These are phyloP conservation scores for Erythrobasidium yunnanense DNA, from an alignment of 768 basidiomycete species.

Conservation along the genomic window DNA sequence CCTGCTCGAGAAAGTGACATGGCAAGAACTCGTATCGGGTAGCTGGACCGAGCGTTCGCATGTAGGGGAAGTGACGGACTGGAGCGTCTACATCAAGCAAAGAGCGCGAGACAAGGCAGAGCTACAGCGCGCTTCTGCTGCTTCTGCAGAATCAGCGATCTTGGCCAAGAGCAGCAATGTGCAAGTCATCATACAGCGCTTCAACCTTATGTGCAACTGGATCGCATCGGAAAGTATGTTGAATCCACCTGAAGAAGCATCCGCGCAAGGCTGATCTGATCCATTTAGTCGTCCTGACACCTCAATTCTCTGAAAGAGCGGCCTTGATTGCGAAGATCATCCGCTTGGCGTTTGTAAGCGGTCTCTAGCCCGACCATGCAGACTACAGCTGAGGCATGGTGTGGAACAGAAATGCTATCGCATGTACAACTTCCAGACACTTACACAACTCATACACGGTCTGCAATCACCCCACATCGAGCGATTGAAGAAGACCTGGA, in stretches of 20 bases:
- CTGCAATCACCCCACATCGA: slow-evolving; percentile 60
- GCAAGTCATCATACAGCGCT: slow-evolving; percentile 57
- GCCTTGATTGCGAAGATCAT: slow-evolving; percentile 66
- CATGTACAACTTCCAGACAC: slow-evolving; percentile 63
- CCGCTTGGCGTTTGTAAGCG: slow-evolving; percentile 67
- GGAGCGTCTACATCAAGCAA: slow-evolving; percentile 70
- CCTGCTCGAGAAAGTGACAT: slow-evolving; percentile 68
- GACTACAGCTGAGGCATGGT: not conserved
- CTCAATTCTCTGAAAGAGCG: slow-evolving; percentile 50
- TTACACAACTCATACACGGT: slow-evolving; percentile 69
- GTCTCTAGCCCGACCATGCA: not conserved
- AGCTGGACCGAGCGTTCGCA: slow-evolving; percentile 24
- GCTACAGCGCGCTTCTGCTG: not conserved
- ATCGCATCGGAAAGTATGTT: slow-evolving; percentile 53
- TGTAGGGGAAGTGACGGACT: slow-evolving; percentile 59
- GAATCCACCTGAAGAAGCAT: too few species aligned
- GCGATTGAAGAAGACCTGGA: slow-evolving; percentile 58
- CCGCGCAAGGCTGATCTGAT: too few species aligned
- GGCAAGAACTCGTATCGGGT: slow-evolving; percentile 52
- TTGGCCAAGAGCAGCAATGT: slow-evolving; percentile 24
- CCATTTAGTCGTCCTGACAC: slow-evolving; percentile 55
- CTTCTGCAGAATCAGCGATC: not conserved
- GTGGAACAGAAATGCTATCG: slow-evolving; percentile 61
- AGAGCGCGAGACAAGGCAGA: slow-evolving; percentile 45
- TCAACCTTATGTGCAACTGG: slow-evolving; percentile 74